A percentile compares a stretch with the other conserved stretches of the same genome.
Conservation (phyloP, 371 early-diverging fungal species). For the Mucor mucedo region DNA sequence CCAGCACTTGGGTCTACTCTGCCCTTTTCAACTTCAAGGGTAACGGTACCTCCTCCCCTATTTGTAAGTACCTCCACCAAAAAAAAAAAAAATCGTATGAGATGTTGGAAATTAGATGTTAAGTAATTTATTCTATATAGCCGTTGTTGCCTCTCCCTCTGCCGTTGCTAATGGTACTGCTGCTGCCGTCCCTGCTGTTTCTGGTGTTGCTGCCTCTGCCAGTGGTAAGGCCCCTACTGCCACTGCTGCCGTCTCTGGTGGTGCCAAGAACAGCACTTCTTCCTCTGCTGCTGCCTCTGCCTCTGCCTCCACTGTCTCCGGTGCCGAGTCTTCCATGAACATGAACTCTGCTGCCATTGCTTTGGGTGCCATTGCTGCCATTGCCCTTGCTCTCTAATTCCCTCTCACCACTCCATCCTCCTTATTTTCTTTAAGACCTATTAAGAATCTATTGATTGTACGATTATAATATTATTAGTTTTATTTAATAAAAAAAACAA, state of each 20-base stretch:
- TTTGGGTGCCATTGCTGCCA: constrained; percentile 36
- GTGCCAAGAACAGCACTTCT: constrained; percentile 17
- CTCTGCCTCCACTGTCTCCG: constrained; percentile 19
- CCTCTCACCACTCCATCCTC: not conserved
- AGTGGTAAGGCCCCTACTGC: constrained; percentile 24
- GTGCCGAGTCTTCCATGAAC: constrained; percentile 21
- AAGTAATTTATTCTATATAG: not conserved
- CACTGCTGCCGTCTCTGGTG: constrained; percentile 19
- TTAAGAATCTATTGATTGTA: constrained; percentile 16
- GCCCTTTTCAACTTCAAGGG: constrained; percentile 48
- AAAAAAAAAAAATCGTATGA: not conserved
- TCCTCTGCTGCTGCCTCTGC: constrained; percentile 22
- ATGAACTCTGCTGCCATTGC: constrained; percentile 40
- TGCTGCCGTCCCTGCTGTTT: constrained; percentile 1
- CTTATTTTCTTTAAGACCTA: constrained; percentile 4
- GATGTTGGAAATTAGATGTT: not conserved
- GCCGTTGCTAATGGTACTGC: constrained; percentile 15
- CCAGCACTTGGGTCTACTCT: constrained; percentile 46
- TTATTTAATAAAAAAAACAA: not conserved
- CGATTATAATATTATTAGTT: constrained; percentile 13
- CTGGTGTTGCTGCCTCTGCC: constrained; percentile 22
- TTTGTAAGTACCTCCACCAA: constrained; percentile 32
- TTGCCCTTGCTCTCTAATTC: constrained; percentile 25
- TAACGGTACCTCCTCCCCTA: constrained; percentile 42
- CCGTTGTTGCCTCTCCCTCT: constrained; percentile 23